A percentile compares a stretch with the other conserved stretches of the same genome.
These are phyloP conservation scores for Blumeria hordei DNA, from an alignment of 2,329 filamentous ascomycete species.

Conservation along the genomic window DNA sequence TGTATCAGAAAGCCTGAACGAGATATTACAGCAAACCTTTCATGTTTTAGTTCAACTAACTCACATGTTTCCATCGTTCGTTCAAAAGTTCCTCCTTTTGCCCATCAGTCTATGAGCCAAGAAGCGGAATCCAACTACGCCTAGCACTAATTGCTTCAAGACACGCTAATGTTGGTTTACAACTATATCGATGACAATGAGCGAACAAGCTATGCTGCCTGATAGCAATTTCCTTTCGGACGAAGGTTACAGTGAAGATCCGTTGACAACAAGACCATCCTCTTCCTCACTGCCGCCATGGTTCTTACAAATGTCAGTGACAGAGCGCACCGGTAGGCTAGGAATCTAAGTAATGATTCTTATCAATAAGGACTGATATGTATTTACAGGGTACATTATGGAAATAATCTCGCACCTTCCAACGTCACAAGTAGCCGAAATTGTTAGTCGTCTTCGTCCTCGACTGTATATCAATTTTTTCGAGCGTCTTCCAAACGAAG, in stretches of 20 bases:
- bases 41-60: too few relatives aligned
- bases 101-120: too few relatives aligned
- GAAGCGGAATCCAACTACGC: too few relatives aligned
- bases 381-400: constrained; percentile 48
- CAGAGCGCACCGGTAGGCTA: constrained; percentile 12
- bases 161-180: neutral
- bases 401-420: constrained; percentile 53
- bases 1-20: too few relatives aligned
- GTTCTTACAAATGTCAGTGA: constrained; percentile 8
- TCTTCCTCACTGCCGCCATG: constrained; percentile 8
- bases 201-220: constrained; percentile 6
- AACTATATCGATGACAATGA: neutral
- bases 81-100: too few relatives aligned
- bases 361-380: constrained; percentile 4
- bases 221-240: constrained; percentile 12
- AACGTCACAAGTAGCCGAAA: constrained; percentile 53
- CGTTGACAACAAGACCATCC: constrained; percentile 8
- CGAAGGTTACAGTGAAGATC: constrained; percentile 16
- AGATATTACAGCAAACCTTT: too few relatives aligned
- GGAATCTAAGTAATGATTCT: neutral
- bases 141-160: too few relatives aligned
- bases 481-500: constrained; percentile 61
- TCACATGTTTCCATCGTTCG: too few relatives aligned
- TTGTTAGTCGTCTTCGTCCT: constrained; percentile 59
- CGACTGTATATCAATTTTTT: constrained; percentile 87